Conservation (phyloP, 768 basidiomycete species). For the Boletus pseudopeckii region DNA sequence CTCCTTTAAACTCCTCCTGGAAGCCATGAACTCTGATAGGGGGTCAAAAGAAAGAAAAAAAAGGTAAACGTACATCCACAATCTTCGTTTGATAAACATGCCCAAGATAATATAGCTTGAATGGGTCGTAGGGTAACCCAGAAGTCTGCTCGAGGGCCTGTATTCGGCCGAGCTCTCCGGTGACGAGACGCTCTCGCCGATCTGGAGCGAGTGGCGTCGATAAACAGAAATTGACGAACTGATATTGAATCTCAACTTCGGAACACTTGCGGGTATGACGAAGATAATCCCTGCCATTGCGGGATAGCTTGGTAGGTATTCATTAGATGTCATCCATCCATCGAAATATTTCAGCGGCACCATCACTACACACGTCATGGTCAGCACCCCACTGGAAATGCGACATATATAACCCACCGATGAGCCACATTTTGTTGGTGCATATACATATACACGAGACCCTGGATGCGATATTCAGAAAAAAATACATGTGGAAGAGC, state of each 20-base stretch:
- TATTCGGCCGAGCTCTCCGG: constrained; percentile 7
- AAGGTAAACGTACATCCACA: constrained; percentile 4
- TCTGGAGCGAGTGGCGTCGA: constrained; percentile 25
- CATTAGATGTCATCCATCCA: constrained; percentile 32
- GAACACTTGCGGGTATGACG: too few relatives aligned
- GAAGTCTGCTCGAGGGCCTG: constrained; percentile 23
- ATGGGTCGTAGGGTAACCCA: constrained; percentile 25
- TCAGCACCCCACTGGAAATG: background rate
- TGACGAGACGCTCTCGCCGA: background rate
- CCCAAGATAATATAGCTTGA: constrained; percentile 28
- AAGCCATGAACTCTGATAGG: background rate
- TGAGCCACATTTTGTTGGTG: constrained; percentile 36
- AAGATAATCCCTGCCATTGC: constrained; percentile 3
- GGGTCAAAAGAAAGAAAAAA: rapidly evolving
- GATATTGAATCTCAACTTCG: background rate
- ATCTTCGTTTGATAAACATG: constrained; percentile 21
- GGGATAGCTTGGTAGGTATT: background rate
- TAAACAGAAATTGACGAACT: constrained; percentile 36
- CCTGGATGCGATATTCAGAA: constrained; percentile 18
- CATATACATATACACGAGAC: constrained; percentile 35
- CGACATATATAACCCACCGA: constrained; percentile 19
- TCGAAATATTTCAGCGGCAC: constrained; percentile 30
- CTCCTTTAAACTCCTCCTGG: constrained; percentile 11
- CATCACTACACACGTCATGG: constrained; percentile 19
- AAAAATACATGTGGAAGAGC: too few relatives aligned